Percentiles rank a stretch among this genome's conserved stretches.
These are phyloP conservation scores for Coemansia sp. DNA, from an alignment of 192 early-diverging fungal species.

Conservation along the genomic window DNA sequence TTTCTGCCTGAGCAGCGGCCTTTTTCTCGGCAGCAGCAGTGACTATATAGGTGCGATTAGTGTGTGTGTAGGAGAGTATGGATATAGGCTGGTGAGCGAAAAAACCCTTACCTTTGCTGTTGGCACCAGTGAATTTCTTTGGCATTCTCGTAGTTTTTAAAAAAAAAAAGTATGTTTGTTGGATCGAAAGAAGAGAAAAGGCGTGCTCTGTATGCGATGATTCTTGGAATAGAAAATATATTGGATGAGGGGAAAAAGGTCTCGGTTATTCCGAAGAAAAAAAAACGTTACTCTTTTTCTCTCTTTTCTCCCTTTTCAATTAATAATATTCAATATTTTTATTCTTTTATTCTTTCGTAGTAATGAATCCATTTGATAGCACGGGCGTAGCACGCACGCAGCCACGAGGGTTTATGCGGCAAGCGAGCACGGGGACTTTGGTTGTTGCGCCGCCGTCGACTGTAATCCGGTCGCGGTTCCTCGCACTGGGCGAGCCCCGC, in stretches of 20 bases:
- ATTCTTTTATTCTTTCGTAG: background rate
- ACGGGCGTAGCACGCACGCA: background rate
- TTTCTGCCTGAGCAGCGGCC: conserved; percentile 66
- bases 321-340: background rate
- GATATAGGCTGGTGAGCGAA: background rate
- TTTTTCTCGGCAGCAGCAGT: conserved; percentile 77
- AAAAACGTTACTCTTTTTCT: background rate
- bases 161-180: background rate
- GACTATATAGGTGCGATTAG: conserved; percentile 32
- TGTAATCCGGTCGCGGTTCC: conserved; percentile 47
- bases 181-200: background rate
- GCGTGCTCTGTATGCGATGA: background rate
- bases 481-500: conserved; percentile 21
- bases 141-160: conserved; percentile 36
- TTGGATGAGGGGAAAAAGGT: background rate
- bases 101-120: conserved; percentile 53
- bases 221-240: background rate
- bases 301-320: background rate
- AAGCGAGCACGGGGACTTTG: background rate
- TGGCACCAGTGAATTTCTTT: conserved; percentile 62
- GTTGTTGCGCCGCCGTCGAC: conserved; percentile 33
- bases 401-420: conserved; percentile 4
- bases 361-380: background rate
- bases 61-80: background rate
- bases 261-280: background rate